phyloP scores from a whole-genome alignment of 371 early-diverging fungal species.

The Rhizomucor miehei region DNA sequence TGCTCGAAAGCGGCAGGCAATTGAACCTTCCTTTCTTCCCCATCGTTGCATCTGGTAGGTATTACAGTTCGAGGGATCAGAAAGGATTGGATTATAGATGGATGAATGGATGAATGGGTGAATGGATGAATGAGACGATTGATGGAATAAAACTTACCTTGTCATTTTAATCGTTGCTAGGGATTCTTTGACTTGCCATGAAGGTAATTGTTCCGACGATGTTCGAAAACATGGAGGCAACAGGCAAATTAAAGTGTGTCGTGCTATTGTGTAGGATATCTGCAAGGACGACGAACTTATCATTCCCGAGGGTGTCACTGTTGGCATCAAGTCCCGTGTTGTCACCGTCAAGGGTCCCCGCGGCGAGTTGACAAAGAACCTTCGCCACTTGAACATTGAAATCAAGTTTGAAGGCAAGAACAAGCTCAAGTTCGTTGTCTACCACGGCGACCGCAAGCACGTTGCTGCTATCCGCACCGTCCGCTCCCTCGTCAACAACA shows the following conservation, averaged over 20 bases:
- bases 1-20: no score
- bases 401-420: slow-evolving; percentile 65
- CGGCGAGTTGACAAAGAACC: slow-evolving; percentile 86
- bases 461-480: slow-evolving; percentile 97
- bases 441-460: slow-evolving; percentile 98
- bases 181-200: slow-evolving; percentile 7
- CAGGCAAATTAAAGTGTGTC: not conserved
- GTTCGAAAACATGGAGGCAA: not conserved
- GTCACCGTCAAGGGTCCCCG: slow-evolving; percentile 84
- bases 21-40: not conserved
- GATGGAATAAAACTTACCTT: not conserved
- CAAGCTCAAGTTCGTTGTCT: slow-evolving; percentile 86
- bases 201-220: slow-evolving; percentile 8
- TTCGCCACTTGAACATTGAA: slow-evolving; percentile 94
- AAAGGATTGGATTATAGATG: slow-evolving; percentile 2
- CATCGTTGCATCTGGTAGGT: not conserved
- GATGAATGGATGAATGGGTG: slow-evolving; percentile 15
- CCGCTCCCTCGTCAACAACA: slow-evolving; percentile 95
- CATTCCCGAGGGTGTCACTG: slow-evolving; percentile 74
- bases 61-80: slow-evolving; percentile 12
- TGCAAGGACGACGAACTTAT: slow-evolving; percentile 76
- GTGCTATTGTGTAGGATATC: slow-evolving; percentile 64
- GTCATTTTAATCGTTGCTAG: not conserved
- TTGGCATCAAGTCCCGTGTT: slow-evolving; percentile 72
- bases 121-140: slow-evolving; percentile 9